Evolutionary conservation across 2,329 filamentous ascomycete species (phyloP).

Genomic region (Lithohypha guttulata): DNA sequence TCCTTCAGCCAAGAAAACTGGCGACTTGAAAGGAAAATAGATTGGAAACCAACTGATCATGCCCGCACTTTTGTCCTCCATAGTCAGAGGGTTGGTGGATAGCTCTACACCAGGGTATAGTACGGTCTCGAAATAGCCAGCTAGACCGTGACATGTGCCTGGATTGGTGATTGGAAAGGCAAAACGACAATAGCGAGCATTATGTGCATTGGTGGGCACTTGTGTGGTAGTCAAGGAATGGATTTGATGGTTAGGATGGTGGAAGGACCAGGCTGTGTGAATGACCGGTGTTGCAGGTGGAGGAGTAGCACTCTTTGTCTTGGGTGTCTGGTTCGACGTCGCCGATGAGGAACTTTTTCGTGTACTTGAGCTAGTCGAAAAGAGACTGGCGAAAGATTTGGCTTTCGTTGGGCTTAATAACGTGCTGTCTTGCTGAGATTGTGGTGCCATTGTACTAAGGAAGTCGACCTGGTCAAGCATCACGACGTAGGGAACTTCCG

Average conservation of each 20-base stretch:
- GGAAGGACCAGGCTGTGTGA: constrained; percentile 36
- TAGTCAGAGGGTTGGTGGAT: constrained; percentile 83
- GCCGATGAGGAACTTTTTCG: constrained; percentile 1
- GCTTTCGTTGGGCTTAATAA: constrained; percentile 5
- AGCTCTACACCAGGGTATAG: constrained; percentile 75
- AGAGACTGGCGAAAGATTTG: constrained; percentile 4
- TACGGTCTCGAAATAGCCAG: constrained; percentile 94
- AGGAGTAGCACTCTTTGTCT: constrained; percentile 23
- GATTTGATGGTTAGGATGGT: constrained; percentile 28
- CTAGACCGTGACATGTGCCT: constrained; percentile 81
- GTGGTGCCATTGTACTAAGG: constrained; percentile 56
- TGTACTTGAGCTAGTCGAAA: constrained; percentile 1
- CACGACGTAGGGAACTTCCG: constrained; percentile 89
- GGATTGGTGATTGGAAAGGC: constrained; percentile 67
- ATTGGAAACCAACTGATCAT: constrained; percentile 99
- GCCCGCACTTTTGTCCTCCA: constrained; percentile 83
- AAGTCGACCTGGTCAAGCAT: constrained; percentile 85
- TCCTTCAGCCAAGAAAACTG: constrained; percentile 73
- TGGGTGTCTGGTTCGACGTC: constrained; percentile 17
- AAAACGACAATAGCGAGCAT: constrained; percentile 66
- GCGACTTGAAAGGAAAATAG: constrained; percentile 86
- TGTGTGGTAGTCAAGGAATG: constrained; percentile 32
- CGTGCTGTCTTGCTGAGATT: not conserved
- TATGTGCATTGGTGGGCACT: constrained; percentile 64
- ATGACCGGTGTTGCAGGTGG: constrained; percentile 28